These are phyloP conservation scores for Dentiscutata heterogama DNA, from an alignment of 371 early-diverging fungal genomes.

Conservation along the genomic window DNA sequence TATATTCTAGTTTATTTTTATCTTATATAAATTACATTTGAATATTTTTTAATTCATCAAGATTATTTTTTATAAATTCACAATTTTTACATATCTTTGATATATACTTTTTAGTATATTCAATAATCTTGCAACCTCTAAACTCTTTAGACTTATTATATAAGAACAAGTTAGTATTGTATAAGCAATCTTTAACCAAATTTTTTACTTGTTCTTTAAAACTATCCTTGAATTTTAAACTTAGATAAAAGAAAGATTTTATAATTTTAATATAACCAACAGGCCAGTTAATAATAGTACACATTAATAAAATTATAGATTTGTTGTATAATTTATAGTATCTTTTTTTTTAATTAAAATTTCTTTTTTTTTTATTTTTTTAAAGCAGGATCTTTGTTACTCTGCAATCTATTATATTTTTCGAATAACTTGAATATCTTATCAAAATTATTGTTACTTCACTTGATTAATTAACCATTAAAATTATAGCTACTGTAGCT, in stretches of 20 bases:
- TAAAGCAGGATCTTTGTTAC: no score
- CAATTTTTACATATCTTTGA: constrained; percentile 15
- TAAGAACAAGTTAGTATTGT: not conserved
- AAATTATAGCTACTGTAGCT: not conserved
- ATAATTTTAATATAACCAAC: not conserved
- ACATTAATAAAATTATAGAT: no score
- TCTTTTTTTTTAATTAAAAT: no score
- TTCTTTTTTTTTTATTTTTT: no score
- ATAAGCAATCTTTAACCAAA: no score
- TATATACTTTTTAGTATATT: constrained; percentile 3
- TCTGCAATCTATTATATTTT: no score
- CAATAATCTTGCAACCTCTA: not conserved
- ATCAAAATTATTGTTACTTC: no score
- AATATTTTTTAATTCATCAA: no score
- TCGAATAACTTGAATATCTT: no score
- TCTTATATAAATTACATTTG: not conserved
- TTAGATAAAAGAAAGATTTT: not conserved
- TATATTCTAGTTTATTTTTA: not conserved
- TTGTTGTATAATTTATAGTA: no score
- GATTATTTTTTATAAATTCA: not conserved
- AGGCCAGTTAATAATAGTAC: not conserved
- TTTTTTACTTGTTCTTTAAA: no score
- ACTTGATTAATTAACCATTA: constrained; percentile 13
- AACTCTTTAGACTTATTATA: not conserved
- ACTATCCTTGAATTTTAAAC: not conserved